Percentiles rank a stretch among this genome's conserved stretches.
phyloP scores from a whole-genome alignment of 2,329 filamentous ascomycete genomes.

The Claviceps purpurea region DNA sequence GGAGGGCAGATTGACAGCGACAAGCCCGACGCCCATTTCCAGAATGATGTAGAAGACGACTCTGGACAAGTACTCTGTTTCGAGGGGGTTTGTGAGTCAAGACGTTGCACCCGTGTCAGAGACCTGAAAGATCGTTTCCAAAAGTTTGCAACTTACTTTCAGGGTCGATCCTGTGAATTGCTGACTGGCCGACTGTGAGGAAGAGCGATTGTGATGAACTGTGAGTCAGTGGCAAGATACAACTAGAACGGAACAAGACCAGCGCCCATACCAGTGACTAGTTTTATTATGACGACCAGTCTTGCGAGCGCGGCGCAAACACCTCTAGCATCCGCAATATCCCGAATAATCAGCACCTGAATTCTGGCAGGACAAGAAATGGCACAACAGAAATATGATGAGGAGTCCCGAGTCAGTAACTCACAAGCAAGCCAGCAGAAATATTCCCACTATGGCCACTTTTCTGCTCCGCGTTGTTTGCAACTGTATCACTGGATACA shows the following conservation, averaged over 20 bases:
- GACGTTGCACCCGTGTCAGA: neutral
- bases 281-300: conserved; percentile 3
- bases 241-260: neutral
- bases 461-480: conserved; percentile 5
- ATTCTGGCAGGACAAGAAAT: neutral
- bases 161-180: neutral
- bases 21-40: conserved; percentile 5
- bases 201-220: neutral
- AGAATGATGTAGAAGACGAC: conserved; percentile 5
- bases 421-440: conserved; percentile 4
- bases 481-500: conserved; percentile 7
- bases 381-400: neutral
- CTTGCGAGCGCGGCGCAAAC: conserved; percentile 4
- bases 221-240: neutral
- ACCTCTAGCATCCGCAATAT: neutral
- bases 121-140: neutral
- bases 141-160: neutral
- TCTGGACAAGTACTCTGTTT: conserved; percentile 2
- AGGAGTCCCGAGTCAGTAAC: neutral
- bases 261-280: neutral
- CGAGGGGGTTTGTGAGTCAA: neutral
- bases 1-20: conserved; percentile 8
- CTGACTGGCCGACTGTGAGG: neutral
- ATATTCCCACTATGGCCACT: conserved; percentile 8
- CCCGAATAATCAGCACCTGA: neutral